Evolutionary conservation across 2,329 filamentous ascomycete genomes (phyloP), one percentile per base, ranked within the genome.

Genomic region (Aspergillus tamarii): DNA sequence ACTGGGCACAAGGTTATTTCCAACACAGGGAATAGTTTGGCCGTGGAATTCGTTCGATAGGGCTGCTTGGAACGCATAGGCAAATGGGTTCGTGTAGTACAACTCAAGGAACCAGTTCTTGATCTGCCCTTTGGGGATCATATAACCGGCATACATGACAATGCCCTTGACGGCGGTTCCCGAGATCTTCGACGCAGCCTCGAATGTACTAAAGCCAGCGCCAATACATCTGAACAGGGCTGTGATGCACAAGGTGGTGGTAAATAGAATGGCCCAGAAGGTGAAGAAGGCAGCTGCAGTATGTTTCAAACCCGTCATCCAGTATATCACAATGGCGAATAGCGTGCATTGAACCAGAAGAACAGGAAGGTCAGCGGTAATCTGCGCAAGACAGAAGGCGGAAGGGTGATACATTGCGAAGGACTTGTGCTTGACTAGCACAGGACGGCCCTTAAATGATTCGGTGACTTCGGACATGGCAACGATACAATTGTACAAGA

Each of bases 391-490:
- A 32, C 77, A 79, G 57, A 80, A 80, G 0, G 79, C 84, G 0
- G 77, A 75, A 0, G 87, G 87, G 57, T 88, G 85, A 72, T 84
- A 88, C 57, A 84, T 80, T 19, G 84, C 86, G 64, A 88, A 88
- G 0, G 76, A 72, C 64, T 85, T 86, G 67, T 89, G 87, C 73
- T 88, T 88, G 50, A 84, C 73, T 2, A 89, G 72, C 12, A 89
- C 82, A 0, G 86, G 85, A 0, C 89, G 83, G n/a, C 87, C 87
- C 12, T 76, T 80, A 69, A 88, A 91, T 0, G 87, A 87, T 30
- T 86, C 83, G 0, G 84, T 88, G 1, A 91, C 88, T 73, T 92
- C 89, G 1, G 87, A 84, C 82, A 91, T 87, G 28, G 87, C 83
- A 1, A 90, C 72, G 6, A 91, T 76, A 61, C 82, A 80, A 70